These are phyloP conservation scores for Nasturtium officinale DNA, from an alignment of 345 rosid species.

Conservation along the genomic window DNA sequence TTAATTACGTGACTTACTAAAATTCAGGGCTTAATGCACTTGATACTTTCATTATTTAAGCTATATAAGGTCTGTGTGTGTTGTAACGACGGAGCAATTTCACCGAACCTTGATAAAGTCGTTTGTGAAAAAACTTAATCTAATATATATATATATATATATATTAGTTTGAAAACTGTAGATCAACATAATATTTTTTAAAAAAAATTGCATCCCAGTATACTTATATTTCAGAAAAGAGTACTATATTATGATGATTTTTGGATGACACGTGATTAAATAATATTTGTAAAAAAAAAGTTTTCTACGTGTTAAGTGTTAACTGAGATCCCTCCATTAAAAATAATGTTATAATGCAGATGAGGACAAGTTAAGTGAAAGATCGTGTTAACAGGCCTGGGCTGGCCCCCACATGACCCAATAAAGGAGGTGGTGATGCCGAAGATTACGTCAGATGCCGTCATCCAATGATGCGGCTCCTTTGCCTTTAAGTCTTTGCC, in stretches of 20 bases:
- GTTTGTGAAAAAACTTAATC: not conserved
- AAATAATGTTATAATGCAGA: not conserved
- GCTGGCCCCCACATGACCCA: constrained; percentile 38
- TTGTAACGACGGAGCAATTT: constrained; percentile 21
- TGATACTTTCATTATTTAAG: not conserved
- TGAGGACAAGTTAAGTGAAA: not conserved
- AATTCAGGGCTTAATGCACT: not conserved
- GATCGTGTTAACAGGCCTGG: constrained; percentile 24
- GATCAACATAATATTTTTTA: not conserved
- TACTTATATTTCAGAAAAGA: too few relatives aligned
- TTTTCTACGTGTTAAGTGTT: not conserved
- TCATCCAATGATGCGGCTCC: constrained; percentile 44
- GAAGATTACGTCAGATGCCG: constrained; percentile 45
- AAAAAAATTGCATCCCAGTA: not conserved
- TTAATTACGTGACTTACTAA: not conserved
- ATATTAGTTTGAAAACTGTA: too few relatives aligned
- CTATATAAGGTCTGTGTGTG: not conserved
- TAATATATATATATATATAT: not conserved
- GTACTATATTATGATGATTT: not conserved
- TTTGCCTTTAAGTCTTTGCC: constrained; percentile 64
- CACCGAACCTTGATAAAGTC: constrained; percentile 16
- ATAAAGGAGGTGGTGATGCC: constrained; percentile 34
- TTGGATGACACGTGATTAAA: not conserved
- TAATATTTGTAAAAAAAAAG: not conserved
- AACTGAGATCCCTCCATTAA: not conserved